Percentiles rank a stretch among this genome's conserved stretches.
Evolutionary conservation across 73 alveolate species (phyloP).

Genomic region (Breviolum minutum): DNA sequence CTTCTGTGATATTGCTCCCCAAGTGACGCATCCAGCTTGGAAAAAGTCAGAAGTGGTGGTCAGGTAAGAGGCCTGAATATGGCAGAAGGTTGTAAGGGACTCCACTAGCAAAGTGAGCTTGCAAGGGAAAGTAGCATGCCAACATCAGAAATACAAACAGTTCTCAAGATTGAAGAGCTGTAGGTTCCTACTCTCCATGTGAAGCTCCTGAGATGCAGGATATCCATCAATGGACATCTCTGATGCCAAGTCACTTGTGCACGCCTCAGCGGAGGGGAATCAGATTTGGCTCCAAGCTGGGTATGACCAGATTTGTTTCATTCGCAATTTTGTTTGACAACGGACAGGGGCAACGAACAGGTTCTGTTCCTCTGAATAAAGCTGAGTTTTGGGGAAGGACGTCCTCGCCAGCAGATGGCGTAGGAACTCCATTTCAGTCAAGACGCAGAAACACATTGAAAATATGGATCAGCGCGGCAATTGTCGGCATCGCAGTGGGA

Average conservation of each 20-base stretch:
- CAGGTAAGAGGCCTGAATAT: constrained; percentile 19
- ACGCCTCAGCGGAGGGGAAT: not conserved
- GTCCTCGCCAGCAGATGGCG: no score
- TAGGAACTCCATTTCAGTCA: not conserved
- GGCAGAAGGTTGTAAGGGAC: no score
- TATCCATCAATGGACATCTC: not conserved
- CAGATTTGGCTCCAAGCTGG: not conserved
- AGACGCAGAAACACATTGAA: not conserved
- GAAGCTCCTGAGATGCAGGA: not conserved
- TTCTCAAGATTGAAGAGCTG: no score
- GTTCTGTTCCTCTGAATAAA: no score
- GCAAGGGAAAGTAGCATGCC: not conserved
- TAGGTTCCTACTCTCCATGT: no score
- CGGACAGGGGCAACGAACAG: no score
- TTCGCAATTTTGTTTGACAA: not conserved
- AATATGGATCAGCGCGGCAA: not conserved
- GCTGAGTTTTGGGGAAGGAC: no score
- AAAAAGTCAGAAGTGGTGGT: constrained; percentile 62
- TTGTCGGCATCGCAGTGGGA: not conserved
- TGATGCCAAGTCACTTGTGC: not conserved
- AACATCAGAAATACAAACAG: not conserved
- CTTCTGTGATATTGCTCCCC: not conserved
- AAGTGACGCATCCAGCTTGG: constrained; percentile 49
- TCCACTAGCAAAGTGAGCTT: not conserved
- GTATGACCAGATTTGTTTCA: not conserved